Base-by-base conservation (phyloP, 106 monocot genomes). In the Dendrobium chrysotoxum region DNA sequence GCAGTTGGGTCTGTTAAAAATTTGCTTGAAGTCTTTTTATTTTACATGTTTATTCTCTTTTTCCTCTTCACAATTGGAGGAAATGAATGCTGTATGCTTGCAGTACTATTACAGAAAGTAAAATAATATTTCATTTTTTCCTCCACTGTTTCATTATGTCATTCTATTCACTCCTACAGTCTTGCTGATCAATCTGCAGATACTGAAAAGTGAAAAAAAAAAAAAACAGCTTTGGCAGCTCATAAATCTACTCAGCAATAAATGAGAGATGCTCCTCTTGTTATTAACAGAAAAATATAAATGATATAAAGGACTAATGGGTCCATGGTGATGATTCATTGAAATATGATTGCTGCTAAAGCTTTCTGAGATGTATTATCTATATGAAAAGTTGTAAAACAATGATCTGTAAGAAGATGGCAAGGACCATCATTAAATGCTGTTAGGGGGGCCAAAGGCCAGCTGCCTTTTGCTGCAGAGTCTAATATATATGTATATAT, bases 361-460 rank as follows among this genome's bases (percentile, higher is more conserved):
- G 67, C 31, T 31, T 70, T 71, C 35, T 71, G 71, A 64, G 64
- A 71, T 71, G 71, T 28, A 15, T 71, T 71, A 30, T 71, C 15
- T 28, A 31, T 12, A 35, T 3, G 4, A 35, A 35, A 71, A 71
- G 71, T 28, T 35, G 35, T 71, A 23, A 71, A 35, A 71, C 31
- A 71, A 31, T 71, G 71, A 71, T 71, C 71, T 35, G 71, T 6
- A 31, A 31, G 71, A 8, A 3, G 71, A 10, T 31, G 71, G 71
- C 11, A 31, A 71, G 28, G 71, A 71, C 71, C 71, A 71, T 71
- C 35, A 35, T 35, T 71, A 12, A 71, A 31, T 71, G 71, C 15
- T 35, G 12, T 13, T 15, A 71, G 31, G 25, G 25, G 35, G 71
- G 15, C 71, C 71, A 23, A 71, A 71, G 16, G 38, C 71, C 71